A percentile compares a stretch with the other conserved stretches of the same genome.
These are phyloP conservation scores for Fomes fomentarius DNA, from an alignment of 1,284 basidiomycete genomes.

Conservation along the genomic window DNA sequence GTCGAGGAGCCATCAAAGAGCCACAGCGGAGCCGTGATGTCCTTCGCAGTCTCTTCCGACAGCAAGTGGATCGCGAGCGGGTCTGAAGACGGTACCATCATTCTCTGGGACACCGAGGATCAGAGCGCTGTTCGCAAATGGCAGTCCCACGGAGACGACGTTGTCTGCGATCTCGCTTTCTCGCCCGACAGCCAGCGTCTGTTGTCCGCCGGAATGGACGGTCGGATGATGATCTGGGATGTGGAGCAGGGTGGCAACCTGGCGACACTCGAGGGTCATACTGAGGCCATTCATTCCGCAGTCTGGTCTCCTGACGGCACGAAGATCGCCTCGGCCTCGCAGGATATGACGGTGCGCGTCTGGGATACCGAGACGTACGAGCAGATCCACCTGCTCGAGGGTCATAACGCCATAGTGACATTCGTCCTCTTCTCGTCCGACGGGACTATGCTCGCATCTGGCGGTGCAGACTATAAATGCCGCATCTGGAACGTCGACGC, in stretches of 20 bases:
- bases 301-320: conserved; percentile 29
- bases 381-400: background rate
- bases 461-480: conserved; percentile 20
- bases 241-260: background rate
- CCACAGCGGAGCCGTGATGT: conserved; percentile 13
- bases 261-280: background rate
- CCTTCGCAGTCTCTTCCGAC: conserved; percentile 25
- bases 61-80: conserved; percentile 24
- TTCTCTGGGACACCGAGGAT: conserved; percentile 28
- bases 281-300: conserved; percentile 18
- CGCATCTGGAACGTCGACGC: conserved; percentile 21
- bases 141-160: conserved; percentile 6
- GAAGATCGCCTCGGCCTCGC: conserved; percentile 25
- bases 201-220: conserved; percentile 19
- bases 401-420: conserved; percentile 19
- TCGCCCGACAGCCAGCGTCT: conserved; percentile 23
- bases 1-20: background rate
- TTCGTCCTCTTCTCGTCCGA: conserved; percentile 29
- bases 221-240: conserved; percentile 11
- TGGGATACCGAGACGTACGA: conserved; percentile 26
- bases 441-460: conserved; percentile 21
- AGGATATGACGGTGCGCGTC: conserved; percentile 24
- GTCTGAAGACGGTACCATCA: conserved; percentile 26
- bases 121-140: background rate
- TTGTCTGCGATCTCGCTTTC: conserved; percentile 24